Conservation (phyloP, 2,329 filamentous ascomycete genomes). For the Botryotinia convoluta region DNA sequence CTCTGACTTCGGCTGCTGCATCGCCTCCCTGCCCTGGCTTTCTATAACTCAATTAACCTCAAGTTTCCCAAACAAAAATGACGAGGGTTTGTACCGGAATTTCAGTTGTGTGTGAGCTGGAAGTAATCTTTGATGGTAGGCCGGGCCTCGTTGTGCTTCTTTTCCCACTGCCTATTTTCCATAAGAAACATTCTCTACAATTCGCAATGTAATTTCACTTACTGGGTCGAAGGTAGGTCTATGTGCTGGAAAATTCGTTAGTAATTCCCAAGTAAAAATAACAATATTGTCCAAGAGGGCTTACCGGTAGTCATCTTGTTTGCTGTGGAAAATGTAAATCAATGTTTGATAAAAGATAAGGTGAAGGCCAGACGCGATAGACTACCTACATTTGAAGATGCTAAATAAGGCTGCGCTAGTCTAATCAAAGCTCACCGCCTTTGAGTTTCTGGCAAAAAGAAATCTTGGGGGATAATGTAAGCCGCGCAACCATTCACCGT, state of each 20-base stretch:
- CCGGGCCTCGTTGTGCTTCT: constrained; percentile 87
- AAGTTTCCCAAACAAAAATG: neutral
- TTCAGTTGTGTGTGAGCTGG: constrained; percentile 94
- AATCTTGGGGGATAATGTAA: constrained; percentile 10
- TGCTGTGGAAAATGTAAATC: constrained; percentile 3
- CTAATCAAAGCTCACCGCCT: constrained; percentile 5
- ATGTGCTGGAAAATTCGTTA: constrained; percentile 50
- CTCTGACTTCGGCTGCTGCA: constrained; percentile 66
- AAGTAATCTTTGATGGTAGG: constrained; percentile 93
- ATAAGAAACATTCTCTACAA: constrained; percentile 21
- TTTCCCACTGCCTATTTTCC: constrained; percentile 76
- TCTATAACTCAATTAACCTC: constrained; percentile 42
- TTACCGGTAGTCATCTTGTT: constrained; percentile 51
- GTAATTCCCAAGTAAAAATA: constrained; percentile 7
- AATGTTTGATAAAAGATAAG: constrained; percentile 12
- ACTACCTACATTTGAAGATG: neutral
- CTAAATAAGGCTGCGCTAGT: constrained; percentile 11
- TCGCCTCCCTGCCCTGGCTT: constrained; percentile 88
- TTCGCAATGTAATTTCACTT: constrained; percentile 37
- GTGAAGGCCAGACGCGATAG: constrained; percentile 4
- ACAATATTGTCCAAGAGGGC: neutral
- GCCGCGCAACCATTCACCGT: neutral
- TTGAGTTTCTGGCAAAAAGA: constrained; percentile 4
- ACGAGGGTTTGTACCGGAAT: constrained; percentile 56
- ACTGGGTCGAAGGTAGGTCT: constrained; percentile 96